These are phyloP conservation scores for Tetrastigma voinierianum DNA, from an alignment of 164 flowering plant species.

Conservation along the genomic window DNA sequence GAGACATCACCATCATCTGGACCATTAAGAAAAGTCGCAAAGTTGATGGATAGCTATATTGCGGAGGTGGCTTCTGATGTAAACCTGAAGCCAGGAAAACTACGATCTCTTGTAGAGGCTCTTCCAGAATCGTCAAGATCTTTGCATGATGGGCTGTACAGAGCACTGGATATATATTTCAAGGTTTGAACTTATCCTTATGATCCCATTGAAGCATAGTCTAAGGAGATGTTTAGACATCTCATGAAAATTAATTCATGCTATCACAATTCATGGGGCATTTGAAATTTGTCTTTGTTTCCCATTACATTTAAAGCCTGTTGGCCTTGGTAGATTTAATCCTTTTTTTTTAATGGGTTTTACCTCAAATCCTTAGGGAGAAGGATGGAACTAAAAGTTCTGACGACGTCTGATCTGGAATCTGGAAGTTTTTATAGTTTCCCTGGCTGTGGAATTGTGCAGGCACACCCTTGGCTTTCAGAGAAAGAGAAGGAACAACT, in stretches of 20 bases:
- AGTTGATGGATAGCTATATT: conserved; percentile 71
- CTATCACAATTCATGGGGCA: not conserved
- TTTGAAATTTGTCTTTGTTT: not conserved
- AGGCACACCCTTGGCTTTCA: conserved; percentile 94
- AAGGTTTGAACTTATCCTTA: conserved; percentile 53
- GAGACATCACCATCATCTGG: conserved; percentile 60
- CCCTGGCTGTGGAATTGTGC: conserved; percentile 27
- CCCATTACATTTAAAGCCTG: not conserved
- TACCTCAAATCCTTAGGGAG: too few relatives aligned
- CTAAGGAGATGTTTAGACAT: not conserved
- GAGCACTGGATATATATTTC: conserved; percentile 89
- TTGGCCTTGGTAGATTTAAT: not conserved
- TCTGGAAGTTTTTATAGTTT: conserved; percentile 2
- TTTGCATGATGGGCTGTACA: conserved; percentile 88
- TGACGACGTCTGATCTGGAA: not conserved
- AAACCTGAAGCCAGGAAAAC: conserved; percentile 74
- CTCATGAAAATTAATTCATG: not conserved
- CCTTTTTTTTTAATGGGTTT: not conserved
- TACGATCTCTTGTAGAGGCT: conserved; percentile 71
- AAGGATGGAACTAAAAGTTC: not conserved
- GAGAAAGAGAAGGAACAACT: conserved; percentile 73
- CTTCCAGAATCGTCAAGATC: conserved; percentile 83
- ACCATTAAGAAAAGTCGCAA: conserved; percentile 60
- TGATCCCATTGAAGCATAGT: not conserved
- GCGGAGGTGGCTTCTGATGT: conserved; percentile 96